phyloP scores from a whole-genome alignment of 371 early-diverging fungal genomes.

The Mortierella sp. region DNA sequence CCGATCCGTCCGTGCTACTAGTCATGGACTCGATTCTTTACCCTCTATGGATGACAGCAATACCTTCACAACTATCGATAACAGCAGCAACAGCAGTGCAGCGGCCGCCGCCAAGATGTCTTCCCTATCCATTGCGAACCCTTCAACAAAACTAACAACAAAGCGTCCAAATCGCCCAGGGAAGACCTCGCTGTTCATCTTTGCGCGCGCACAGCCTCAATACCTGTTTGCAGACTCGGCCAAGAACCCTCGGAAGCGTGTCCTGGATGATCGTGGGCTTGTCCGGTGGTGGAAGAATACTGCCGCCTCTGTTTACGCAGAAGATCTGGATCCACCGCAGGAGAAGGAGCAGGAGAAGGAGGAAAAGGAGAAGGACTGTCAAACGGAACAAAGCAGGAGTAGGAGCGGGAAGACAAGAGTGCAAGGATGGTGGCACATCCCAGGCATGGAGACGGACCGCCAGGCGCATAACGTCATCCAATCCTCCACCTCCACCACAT shows the following conservation, averaged over 20 bases:
- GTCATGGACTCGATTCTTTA: background rate
- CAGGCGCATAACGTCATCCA: slow-evolving; percentile 59
- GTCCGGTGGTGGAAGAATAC: slow-evolving; percentile 85
- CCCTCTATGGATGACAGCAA: background rate
- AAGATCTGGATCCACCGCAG: background rate
- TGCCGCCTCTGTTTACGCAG: slow-evolving; percentile 25
- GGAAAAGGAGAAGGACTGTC: background rate
- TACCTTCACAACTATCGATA: too few relatives aligned
- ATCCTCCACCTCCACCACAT: background rate
- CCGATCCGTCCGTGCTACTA: slow-evolving; percentile 44
- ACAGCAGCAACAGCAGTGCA: background rate
- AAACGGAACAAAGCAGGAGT: background rate
- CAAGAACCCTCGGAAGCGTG: slow-evolving; percentile 69
- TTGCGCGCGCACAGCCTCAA: slow-evolving; percentile 90
- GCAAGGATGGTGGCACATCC: slow-evolving; percentile 72
- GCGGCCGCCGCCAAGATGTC: slow-evolving; percentile 4
- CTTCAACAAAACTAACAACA: background rate
- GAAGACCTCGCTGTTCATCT: slow-evolving; percentile 68
- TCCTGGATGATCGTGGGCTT: slow-evolving; percentile 73
- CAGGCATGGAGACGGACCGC: slow-evolving; percentile 67
- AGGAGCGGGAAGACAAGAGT: background rate
- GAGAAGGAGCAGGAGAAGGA: background rate
- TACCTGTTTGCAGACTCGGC: slow-evolving; percentile 86
- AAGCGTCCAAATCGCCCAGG: background rate
- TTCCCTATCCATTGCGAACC: background rate